Percentiles rank a stretch among this genome's conserved stretches.
phyloP scores from a whole-genome alignment of 2,329 filamentous ascomycete species.

The Fusarium drepaniforme region DNA sequence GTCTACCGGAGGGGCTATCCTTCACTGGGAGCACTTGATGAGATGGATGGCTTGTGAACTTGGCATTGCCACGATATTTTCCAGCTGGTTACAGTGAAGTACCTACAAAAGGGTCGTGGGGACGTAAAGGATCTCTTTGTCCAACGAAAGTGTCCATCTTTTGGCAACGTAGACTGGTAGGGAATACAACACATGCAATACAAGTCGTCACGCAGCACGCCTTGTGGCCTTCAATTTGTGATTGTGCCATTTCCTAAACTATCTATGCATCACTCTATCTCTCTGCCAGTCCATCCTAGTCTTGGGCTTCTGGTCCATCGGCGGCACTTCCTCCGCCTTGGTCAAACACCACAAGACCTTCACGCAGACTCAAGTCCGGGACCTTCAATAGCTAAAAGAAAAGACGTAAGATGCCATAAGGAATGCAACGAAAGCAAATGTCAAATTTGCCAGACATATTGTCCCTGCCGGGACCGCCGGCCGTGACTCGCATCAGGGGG shows the following conservation, averaged over 20 bases:
- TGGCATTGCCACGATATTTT: not conserved
- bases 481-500: conserved; percentile 43
- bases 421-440: conserved; percentile 48
- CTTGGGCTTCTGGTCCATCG: conserved; percentile 10
- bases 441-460: conserved; percentile 48
- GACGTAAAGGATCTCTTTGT: not conserved
- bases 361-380: conserved; percentile 3
- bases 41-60: not conserved
- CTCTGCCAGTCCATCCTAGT: conserved; percentile 18
- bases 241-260: conserved; percentile 49
- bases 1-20: not conserved
- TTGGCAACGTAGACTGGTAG: not conserved
- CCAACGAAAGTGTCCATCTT: not conserved
- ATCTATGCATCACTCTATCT: conserved; percentile 41
- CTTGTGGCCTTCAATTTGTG: conserved; percentile 38
- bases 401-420: conserved; percentile 33
- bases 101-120: not conserved
- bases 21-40: not conserved
- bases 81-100: not conserved
- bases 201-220: not conserved
- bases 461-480: conserved; percentile 43
- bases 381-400: conserved; percentile 18
- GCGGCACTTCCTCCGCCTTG: conserved; percentile 26
- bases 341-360: conserved; percentile 6
- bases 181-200: not conserved